Conservation (phyloP, 2,329 filamentous ascomycete species). For the Ophiosphaerella korrae region DNA sequence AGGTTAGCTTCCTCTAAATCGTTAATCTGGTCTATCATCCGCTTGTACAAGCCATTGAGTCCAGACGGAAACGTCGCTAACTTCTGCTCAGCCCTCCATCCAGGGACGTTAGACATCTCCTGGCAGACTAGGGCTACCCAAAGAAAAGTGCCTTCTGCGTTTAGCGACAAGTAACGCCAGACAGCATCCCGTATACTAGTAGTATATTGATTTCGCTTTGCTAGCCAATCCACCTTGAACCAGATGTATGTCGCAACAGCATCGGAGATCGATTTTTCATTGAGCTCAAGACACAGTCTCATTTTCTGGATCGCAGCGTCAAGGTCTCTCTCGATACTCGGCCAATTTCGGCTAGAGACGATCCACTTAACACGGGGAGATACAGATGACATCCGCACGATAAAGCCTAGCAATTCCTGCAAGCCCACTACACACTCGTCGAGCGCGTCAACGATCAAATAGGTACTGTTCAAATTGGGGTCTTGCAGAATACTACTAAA, state of each 20-base stretch:
- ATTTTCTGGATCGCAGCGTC: background rate
- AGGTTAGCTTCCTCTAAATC: background rate
- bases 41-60: slow-evolving; percentile 46
- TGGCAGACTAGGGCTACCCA: no score
- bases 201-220: slow-evolving; percentile 39
- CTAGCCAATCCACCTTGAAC: slow-evolving; percentile 39
- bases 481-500: slow-evolving; percentile 50
- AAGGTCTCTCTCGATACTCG: slow-evolving; percentile 41
- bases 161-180: no score
- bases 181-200: slow-evolving; percentile 19
- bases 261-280: slow-evolving; percentile 28
- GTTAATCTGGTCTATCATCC: slow-evolving; percentile 47
- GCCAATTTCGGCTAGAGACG: no score
- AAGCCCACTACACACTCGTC: slow-evolving; percentile 12
- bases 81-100: slow-evolving; percentile 23
- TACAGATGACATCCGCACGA: background rate
- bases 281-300: slow-evolving; percentile 32
- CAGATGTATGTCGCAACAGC: slow-evolving; percentile 49
- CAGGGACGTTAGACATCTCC: slow-evolving; percentile 23
- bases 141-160: no score
- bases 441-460: slow-evolving; percentile 14
- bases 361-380: no score
- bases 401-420: background rate
- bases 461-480: slow-evolving; percentile 6
- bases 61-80: slow-evolving; percentile 31